Evolutionary conservation across 805 yeast genomes (phyloP).

Genomic region (Yarrowia porcina): DNA sequence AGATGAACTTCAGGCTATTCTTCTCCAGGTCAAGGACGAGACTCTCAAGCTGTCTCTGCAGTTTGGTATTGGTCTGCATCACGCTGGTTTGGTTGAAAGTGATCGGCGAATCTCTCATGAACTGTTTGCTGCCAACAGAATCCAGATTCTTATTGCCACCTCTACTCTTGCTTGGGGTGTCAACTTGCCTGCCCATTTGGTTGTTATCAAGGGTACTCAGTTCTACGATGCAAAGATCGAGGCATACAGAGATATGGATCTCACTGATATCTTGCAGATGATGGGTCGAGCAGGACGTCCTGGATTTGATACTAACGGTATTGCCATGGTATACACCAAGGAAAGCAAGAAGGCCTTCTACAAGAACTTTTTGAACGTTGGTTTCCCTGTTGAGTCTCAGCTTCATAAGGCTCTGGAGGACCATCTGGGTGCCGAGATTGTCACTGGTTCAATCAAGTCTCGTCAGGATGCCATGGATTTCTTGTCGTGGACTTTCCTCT

Average conservation of each 20-base stretch:
- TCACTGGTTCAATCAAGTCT: conserved; percentile 62
- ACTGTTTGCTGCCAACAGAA: conserved; percentile 63
- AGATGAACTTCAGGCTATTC: conserved; percentile 50
- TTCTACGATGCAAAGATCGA: conserved; percentile 57
- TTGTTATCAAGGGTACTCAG: conserved; percentile 72
- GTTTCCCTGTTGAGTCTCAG: conserved; percentile 80
- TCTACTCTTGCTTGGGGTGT: conserved; percentile 90
- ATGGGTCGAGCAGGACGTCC: conserved; percentile 87
- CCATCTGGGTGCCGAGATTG: conserved; percentile 78
- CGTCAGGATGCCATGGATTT: conserved; percentile 72
- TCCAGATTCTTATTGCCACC: conserved; percentile 72
- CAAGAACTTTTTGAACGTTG: conserved; percentile 72
- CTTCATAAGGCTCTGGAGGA: conserved; percentile 72
- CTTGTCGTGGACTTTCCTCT: conserved; percentile 71
- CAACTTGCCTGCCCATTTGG: conserved; percentile 75
- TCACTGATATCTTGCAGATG: conserved; percentile 78
- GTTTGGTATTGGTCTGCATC: conserved; percentile 78
- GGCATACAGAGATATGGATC: conserved; percentile 74
- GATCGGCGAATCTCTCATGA: conserved; percentile 70
- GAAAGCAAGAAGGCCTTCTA: conserved; percentile 72
- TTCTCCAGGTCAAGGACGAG: conserved; percentile 70
- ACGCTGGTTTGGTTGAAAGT: conserved; percentile 73
- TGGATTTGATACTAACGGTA: conserved; percentile 74
- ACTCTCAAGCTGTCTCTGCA: conserved; percentile 70
- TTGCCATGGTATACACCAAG: conserved; percentile 70